Evolutionary conservation across 306 rosid species (phyloP), one percentile per base, ranked within the genome.

Genomic region (Cyclanthera cordifolia): DNA sequence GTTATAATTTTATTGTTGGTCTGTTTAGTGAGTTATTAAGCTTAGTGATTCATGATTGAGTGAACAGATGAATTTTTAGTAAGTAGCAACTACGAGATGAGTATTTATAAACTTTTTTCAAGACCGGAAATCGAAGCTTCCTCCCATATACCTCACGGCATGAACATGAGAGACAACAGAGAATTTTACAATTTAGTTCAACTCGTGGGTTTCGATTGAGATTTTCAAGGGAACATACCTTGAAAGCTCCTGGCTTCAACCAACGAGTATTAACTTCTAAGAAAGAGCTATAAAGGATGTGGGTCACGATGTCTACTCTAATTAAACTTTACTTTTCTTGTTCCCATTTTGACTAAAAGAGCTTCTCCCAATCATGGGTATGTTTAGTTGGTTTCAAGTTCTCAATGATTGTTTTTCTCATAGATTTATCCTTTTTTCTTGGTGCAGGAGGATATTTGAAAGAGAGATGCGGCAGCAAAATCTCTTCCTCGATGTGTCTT

Each of bases 401-500:
- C 6, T 27, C 1, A 3, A 15, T 17, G 43, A 5, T 28, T 20
- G 25, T 52, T 9, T 51, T 52, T 19, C 55, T 25, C 7, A 19
- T 23, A 19, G 49, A 39, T 56, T 59, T 63, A 41, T 48, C 74
- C 11, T 72, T 28, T 70, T 14, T 46, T 46, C 4, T 46, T 74
- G 55, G 75, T 72, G 75, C 78, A 89, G 98, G 79, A 61, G 24
- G 49, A 57, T 58, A 50, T 78, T 74, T 89, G 70, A 82, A 74
- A 71, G 91, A 84, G 81, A 73, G 82, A 53, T 72, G 53, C 16
- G 77, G 73, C 66, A 82, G 83, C 74, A 89, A 84, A 51, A 56
- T 93, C 52, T 85, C 82, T 72, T 68, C 83, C 56, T 84, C 87
- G 4, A 87, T 93, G 96, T 89, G 98, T 75, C 81, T 87, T 71